Evolutionary conservation across 176 grass and related monocot species (phyloP), one percentile per base, ranked within the genome.

Genomic region (Aegilops longissima): DNA sequence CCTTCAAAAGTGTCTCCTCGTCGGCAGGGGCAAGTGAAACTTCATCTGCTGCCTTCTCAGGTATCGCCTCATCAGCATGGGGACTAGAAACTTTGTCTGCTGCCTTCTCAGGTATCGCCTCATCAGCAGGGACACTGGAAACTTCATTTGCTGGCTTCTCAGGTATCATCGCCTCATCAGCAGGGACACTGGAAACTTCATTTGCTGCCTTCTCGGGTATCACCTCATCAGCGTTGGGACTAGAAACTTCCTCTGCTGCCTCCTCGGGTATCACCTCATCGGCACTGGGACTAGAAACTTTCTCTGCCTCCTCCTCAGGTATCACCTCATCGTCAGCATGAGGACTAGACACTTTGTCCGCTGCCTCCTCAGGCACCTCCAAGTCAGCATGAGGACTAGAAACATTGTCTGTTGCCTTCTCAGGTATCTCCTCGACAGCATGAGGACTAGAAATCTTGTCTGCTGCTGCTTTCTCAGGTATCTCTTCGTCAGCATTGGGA

Each of bases 1-100:
- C 78, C 72, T 91, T 84, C 56, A 71, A n/a, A 51, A 69, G 70
- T 61, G 24, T 70, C 85, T 71, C 47, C 40, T 80, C 63, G 4
- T 69, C 42, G 5, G 45, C 27, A 69, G 24, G 72, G 51, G 80
- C 64, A 88, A 76, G 63, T 72, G 70, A 66, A 24, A 65, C 40
- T 16, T 49, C 45, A 10, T 49, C 42, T 47, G 42, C 42, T 75
- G 42, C 72, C 16, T 2, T 1, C 52, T 56, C 52, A 56, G 16
- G 52, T 20, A 52, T 52, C 49, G 12, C 49, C 49, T 52, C 49
- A 17, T 52, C 44, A 47, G 44, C 44, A 47, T 47, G 44, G 44
- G 44, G 44, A 47, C 44, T 47, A 47, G 49, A 52, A 52, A 52
- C 49, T 52, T 17, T 5, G 5, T 52, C 49, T 17, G 49, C 49